Conservation (phyloP, 2,329 filamentous ascomycete genomes). For the Bisporella sp. region DNA sequence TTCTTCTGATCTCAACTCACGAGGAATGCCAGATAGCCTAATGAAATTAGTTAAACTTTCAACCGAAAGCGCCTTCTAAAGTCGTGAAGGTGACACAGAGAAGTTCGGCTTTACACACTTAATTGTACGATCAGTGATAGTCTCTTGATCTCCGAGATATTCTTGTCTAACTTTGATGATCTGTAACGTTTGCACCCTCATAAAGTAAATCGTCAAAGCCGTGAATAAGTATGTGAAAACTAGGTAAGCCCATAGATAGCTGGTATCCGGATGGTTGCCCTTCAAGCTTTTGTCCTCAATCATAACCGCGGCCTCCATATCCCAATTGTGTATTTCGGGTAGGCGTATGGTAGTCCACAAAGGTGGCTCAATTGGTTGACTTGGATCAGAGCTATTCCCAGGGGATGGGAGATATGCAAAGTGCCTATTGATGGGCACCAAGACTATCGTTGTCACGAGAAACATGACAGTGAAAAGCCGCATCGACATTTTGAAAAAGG, state of each 20-base stretch:
- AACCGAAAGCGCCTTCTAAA: no score
- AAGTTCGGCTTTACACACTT: neutral
- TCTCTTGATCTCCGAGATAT: constrained; percentile 88
- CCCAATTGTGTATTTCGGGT: neutral
- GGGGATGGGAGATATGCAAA: constrained; percentile 37
- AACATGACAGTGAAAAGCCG: constrained; percentile 74
- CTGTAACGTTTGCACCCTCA: constrained; percentile 74
- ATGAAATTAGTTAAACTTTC: no score
- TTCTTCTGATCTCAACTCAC: constrained; percentile 69
- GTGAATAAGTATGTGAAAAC: constrained; percentile 95
- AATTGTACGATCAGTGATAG: constrained; percentile 93
- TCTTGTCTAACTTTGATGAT: constrained; percentile 83
- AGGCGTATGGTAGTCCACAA: neutral
- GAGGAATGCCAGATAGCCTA: constrained; percentile 79
- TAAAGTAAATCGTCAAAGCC: constrained; percentile 70
- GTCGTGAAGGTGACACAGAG: no score
- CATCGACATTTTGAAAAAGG: constrained; percentile 93
- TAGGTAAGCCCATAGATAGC: constrained; percentile 85
- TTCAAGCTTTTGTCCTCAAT: constrained; percentile 4
- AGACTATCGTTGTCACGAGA: constrained; percentile 72
- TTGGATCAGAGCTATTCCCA: constrained; percentile 25
- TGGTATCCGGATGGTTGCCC: constrained; percentile 13
- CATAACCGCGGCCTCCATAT: constrained; percentile 4
- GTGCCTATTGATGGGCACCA: constrained; percentile 77
- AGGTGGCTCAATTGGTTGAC: constrained; percentile 1